Percentiles rank a stretch among this genome's conserved stretches.
Conservation (phyloP, 163 green algal genomes). For the Chloroidium sp. region DNA sequence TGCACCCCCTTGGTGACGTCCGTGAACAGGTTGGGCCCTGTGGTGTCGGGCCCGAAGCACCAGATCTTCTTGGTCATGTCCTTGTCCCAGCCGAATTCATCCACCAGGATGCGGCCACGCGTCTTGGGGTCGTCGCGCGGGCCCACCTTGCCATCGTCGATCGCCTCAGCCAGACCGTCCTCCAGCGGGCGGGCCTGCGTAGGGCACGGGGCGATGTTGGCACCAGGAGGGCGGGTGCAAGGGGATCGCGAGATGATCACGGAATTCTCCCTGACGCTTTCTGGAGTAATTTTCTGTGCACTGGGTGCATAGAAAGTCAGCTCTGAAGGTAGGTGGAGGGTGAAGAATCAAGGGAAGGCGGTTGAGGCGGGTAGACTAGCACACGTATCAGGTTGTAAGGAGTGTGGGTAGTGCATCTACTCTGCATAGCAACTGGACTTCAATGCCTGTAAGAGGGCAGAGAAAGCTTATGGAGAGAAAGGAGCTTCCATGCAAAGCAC, state of each 20-base stretch:
- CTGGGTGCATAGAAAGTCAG: neutral
- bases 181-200: constrained; percentile 87
- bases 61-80: constrained; percentile 33
- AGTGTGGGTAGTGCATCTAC: too few species aligned
- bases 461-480: too few species aligned
- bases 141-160: constrained; percentile 90
- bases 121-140: constrained; percentile 93
- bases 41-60: constrained; percentile 97
- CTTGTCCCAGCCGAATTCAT: constrained; percentile 99
- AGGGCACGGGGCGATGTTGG: neutral
- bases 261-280: neutral
- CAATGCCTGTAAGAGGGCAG: too few species aligned
- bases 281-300: neutral
- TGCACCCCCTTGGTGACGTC: constrained; percentile 99
- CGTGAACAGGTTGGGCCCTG: constrained; percentile 92
- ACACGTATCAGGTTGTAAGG: too few species aligned
- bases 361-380: too few species aligned
- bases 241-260: neutral
- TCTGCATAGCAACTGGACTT: too few species aligned
- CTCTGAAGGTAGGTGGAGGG: neutral
- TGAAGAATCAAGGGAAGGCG: neutral
- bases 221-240: too few species aligned
- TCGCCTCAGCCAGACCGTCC: constrained; percentile 92
- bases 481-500: too few species aligned
- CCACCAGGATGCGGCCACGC: constrained; percentile 81